Evolutionary conservation across 352 stramenopile genomes (phyloP), one percentile per base, ranked within the genome.

Genomic region (Phytopythium kandeliae): DNA sequence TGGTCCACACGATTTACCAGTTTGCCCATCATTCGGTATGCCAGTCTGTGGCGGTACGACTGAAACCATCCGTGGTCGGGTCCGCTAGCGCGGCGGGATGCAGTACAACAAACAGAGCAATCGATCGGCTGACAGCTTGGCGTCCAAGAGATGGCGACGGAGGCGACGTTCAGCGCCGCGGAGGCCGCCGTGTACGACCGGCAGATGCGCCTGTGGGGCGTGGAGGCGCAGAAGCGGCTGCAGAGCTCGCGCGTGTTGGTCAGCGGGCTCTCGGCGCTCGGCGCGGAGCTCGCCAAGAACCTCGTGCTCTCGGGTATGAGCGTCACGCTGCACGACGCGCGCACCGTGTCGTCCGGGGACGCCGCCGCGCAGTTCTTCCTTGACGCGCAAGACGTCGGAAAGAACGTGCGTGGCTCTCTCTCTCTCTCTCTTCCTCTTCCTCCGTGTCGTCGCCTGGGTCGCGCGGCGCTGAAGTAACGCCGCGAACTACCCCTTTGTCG

Each of bases 161-260:
- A 25, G 21, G 30, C 51, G 66, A 83, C 59, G 21, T 83, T 96
- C 55, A 92, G 72, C 63, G 80, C 85, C 36, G 72, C 78, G 21
- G 89, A 97, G 71, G 85, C 86, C 24, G 96, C 97, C 48, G 79
- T 99, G 36, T 99, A 99, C 67, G 96, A 99, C 78, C 86, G 97
- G 21, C 96, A 99, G 75, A 99, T 99, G 74, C 92, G 96, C 19
- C 74, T 99, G n/a, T 99, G 96, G 96, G 97, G 97, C 30, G 85
- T 97, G 22, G 96, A 99, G 65, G 95, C 96, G 34, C 96, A 99
- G 80, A 86, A 89, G 55, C 76, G 91, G 0, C 83, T 97, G 47
- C 89, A 95, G 64, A 86, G 65, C 60, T 85, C 91, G 21, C 77
- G 84, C 37, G 85, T 98, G 41, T 59, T 98, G 11, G 83, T 98